A percentile compares a stretch with the other conserved stretches of the same genome.
These are phyloP conservation scores for Athelia sp. DNA, from an alignment of 1,284 basidiomycete species.

Conservation along the genomic window DNA sequence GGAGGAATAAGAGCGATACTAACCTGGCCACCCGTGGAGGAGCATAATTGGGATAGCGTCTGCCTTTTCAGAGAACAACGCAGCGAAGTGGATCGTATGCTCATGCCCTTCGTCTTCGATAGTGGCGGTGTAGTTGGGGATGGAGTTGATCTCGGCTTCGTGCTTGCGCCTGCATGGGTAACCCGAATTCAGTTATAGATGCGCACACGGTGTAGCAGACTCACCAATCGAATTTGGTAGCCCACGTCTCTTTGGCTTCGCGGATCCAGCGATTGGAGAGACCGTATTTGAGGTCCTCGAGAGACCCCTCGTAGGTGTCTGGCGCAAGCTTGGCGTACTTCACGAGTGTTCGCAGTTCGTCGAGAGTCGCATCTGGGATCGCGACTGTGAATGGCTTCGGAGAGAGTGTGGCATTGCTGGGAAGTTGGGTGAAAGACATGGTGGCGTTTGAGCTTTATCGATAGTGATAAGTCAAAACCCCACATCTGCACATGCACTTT, in stretches of 20 bases:
- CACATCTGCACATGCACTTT: too few relatives aligned
- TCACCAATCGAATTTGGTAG: too few relatives aligned
- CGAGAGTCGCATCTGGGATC: background rate
- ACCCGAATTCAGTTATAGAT: too few relatives aligned
- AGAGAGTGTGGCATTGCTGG: background rate
- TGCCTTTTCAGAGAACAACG: constrained; percentile 5
- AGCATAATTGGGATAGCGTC: constrained; percentile 8
- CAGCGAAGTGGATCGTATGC: constrained; percentile 7
- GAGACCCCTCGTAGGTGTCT: too few relatives aligned
- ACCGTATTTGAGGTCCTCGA: too few relatives aligned
- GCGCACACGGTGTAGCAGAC: too few relatives aligned
- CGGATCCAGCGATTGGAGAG: too few relatives aligned
- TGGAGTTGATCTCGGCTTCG: constrained; percentile 5
- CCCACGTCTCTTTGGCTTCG: too few relatives aligned
- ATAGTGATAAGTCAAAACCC: too few relatives aligned
- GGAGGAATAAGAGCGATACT: too few relatives aligned
- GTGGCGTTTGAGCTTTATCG: background rate
- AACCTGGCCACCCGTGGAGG: constrained; percentile 9
- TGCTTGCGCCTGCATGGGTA: constrained; percentile 5
- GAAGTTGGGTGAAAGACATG: background rate
- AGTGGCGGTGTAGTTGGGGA: constrained; percentile 6
- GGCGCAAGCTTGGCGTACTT: background rate
- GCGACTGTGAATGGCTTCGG: background rate
- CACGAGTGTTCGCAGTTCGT: constrained; percentile 1
- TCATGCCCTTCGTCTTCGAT: constrained; percentile 2